phyloP scores from a whole-genome alignment of 192 early-diverging fungal genomes.

The Coemansia furcata region DNA sequence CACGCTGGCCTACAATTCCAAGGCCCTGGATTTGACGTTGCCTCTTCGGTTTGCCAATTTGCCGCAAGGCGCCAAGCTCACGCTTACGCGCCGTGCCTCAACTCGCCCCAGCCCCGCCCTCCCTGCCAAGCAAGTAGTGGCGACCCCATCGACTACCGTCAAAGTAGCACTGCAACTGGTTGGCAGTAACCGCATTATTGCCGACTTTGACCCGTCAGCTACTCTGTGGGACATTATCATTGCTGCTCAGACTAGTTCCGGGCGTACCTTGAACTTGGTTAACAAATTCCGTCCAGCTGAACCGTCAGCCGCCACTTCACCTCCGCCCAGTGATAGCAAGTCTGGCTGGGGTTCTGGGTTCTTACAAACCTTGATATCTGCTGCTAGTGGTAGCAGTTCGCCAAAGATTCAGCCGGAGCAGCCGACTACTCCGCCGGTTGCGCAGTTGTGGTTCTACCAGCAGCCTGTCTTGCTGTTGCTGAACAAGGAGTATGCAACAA shows the following conservation, averaged over 20 bases:
- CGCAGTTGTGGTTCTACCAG: slow-evolving; percentile 15
- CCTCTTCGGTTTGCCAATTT: slow-evolving; percentile 80
- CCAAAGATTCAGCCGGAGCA: slow-evolving; percentile 6
- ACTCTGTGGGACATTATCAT: slow-evolving; percentile 65
- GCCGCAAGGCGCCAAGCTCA: slow-evolving; percentile 73
- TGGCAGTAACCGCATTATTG: slow-evolving; percentile 63
- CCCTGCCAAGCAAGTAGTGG: background rate
- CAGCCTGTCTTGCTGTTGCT: slow-evolving; percentile 33
- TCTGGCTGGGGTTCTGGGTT: slow-evolving; percentile 1
- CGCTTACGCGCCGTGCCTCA: slow-evolving; percentile 39
- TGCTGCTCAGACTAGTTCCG: slow-evolving; percentile 14
- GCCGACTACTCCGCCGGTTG: background rate
- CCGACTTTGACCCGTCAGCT: slow-evolving; percentile 56
- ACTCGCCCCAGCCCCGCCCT: background rate
- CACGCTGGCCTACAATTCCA: slow-evolving; percentile 64
- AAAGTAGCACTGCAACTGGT: slow-evolving; percentile 76
- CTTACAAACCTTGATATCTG: background rate
- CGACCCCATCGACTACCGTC: slow-evolving; percentile 7
- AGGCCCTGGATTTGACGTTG: slow-evolving; percentile 66
- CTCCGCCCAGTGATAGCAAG: background rate
- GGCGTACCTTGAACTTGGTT: slow-evolving; percentile 26
- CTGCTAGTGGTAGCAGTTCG: background rate
- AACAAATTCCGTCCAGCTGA: slow-evolving; percentile 7
- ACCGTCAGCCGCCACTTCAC: background rate
- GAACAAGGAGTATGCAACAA: slow-evolving; percentile 57